phyloP scores from a whole-genome alignment of 2,329 filamentous ascomycete genomes.

The Cadophora sp. region DNA sequence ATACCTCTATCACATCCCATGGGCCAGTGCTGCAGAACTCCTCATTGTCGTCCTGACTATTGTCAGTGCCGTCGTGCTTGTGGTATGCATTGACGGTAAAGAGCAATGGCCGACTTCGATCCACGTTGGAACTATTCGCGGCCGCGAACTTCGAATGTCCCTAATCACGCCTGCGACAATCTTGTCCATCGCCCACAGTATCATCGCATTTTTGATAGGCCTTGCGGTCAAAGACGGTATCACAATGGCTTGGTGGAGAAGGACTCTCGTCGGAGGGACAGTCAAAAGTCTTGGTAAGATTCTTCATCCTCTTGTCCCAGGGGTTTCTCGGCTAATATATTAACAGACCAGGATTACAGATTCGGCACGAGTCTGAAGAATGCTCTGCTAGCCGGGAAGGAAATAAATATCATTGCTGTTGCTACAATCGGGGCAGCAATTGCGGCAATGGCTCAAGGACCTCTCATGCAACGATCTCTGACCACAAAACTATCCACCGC shows the following conservation, averaged over 20 bases:
- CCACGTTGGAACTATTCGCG: not conserved
- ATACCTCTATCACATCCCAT: not conserved
- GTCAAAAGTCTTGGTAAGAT: not conserved
- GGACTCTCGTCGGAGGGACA: not conserved
- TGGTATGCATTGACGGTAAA: not conserved
- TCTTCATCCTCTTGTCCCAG: not conserved
- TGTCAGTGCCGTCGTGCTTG: not conserved
- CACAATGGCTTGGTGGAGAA: slow-evolving; percentile 1
- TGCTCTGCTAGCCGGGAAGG: not conserved
- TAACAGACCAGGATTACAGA: not conserved
- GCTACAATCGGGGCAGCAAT: not conserved
- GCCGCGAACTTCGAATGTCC: not conserved
- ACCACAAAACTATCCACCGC: not conserved
- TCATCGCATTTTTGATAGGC: not conserved
- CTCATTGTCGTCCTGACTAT: not conserved
- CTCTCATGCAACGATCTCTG: not conserved
- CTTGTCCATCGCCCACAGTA: not conserved
- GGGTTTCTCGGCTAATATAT: not conserved
- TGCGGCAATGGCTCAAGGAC: not conserved
- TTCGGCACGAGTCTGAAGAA: not conserved
- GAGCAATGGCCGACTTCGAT: slow-evolving; percentile 1
- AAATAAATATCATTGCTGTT: not conserved
- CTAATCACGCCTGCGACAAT: not conserved
- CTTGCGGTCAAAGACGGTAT: not conserved
- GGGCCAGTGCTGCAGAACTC: not conserved